phyloP scores from a whole-genome alignment of 2,329 filamentous ascomycete genomes.

The Xylaria sp. region DNA sequence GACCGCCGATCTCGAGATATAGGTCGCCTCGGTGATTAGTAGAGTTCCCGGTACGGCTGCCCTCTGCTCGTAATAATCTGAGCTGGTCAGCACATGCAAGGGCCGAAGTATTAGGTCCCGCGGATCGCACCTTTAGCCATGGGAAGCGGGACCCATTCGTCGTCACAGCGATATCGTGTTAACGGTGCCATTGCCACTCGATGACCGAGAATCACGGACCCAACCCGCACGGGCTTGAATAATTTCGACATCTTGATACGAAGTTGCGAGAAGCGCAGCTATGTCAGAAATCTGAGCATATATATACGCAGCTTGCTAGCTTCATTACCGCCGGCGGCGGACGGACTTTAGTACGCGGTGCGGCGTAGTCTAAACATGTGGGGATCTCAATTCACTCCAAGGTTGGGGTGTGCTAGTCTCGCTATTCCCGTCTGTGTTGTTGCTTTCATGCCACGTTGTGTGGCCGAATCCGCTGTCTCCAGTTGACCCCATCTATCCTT shows the following conservation, averaged over 20 bases:
- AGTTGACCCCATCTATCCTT: constrained; percentile 6
- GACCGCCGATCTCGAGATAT: constrained; percentile 60
- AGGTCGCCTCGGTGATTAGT: constrained; percentile 68
- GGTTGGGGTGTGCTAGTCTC: not conserved
- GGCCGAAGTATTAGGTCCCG: not conserved
- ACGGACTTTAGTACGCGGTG: not conserved
- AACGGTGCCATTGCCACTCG: constrained; percentile 63
- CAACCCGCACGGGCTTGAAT: constrained; percentile 56
- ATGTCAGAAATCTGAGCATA: not conserved
- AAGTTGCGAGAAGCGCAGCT: not conserved
- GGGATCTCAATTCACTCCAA: not conserved
- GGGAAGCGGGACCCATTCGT: constrained; percentile 59
- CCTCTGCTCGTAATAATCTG: constrained; percentile 49
- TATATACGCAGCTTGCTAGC: not conserved
- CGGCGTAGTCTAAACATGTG: not conserved
- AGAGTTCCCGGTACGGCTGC: constrained; percentile 56
- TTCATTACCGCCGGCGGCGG: not conserved
- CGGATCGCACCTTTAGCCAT: constrained; percentile 47
- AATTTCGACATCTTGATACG: constrained; percentile 44
- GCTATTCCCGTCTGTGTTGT: not conserved
- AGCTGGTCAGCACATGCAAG: constrained; percentile 19
- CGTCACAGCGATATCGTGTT: constrained; percentile 56
- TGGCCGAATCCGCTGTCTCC: constrained; percentile 13
- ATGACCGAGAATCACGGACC: constrained; percentile 54
- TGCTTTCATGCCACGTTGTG: constrained; percentile 4